phyloP scores from a whole-genome alignment of 2,329 filamentous ascomycete genomes.

The Apiospora malaysiana region DNA sequence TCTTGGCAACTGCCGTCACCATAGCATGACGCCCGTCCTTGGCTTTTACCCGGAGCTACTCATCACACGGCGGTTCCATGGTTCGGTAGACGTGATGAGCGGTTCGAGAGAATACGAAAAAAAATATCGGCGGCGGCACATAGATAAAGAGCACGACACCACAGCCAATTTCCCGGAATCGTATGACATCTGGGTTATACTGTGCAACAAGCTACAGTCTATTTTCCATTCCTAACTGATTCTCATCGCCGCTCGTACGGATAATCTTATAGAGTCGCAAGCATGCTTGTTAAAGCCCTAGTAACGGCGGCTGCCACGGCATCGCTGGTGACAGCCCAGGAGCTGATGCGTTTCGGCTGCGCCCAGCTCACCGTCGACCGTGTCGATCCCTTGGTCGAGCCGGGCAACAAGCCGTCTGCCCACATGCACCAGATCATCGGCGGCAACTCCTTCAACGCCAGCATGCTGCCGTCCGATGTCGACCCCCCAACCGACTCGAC shows the following conservation, averaged over 20 bases:
- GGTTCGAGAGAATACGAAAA: not conserved
- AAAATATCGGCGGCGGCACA: not conserved
- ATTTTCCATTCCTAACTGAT: not conserved
- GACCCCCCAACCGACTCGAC: conserved; percentile 36
- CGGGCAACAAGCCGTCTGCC: conserved; percentile 37
- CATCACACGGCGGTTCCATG: not conserved
- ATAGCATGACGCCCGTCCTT: not conserved
- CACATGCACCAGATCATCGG: conserved; percentile 42
- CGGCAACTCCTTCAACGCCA: conserved; percentile 40
- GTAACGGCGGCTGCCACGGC: conserved; percentile 34
- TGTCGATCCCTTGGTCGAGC: conserved; percentile 39
- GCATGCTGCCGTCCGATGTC: conserved; percentile 27
- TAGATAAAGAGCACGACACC: not conserved
- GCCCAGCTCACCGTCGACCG: conserved; percentile 43
- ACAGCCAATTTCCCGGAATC: not conserved
- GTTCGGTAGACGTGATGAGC: conserved; percentile 3
- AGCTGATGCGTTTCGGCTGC: conserved; percentile 45
- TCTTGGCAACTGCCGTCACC: conserved; percentile 16
- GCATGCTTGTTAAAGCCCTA: conserved; percentile 39
- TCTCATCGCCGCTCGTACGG: conserved; percentile 5
- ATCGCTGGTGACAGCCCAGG: conserved; percentile 38
- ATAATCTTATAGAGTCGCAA: conserved; percentile 1
- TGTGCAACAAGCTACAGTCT: not conserved
- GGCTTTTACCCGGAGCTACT: conserved; percentile 19
- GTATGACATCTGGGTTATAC: not conserved